Evolutionary conservation across 768 basidiomycete species (phyloP).

Genomic region (Botryobasidium botryosum): DNA sequence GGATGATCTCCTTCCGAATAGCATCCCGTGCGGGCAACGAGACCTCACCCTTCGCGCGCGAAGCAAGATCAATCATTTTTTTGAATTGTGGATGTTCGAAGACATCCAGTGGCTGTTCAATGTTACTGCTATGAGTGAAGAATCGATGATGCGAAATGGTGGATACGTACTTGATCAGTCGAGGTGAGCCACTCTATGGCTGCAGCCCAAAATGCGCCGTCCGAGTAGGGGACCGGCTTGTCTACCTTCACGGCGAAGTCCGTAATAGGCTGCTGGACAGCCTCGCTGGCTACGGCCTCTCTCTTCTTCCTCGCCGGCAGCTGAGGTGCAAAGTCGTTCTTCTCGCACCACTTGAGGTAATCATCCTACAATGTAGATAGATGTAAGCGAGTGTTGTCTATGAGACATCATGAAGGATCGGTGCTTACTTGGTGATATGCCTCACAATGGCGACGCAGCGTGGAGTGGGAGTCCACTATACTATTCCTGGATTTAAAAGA

Average conservation of each 20-base stretch:
- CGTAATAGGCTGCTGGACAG: no score
- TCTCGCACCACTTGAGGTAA: not conserved
- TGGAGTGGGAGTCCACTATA: no score
- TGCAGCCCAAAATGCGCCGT: no score
- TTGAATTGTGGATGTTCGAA: constrained; percentile 22
- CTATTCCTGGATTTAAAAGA: no score
- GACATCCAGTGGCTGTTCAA: constrained; percentile 16
- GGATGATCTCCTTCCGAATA: constrained; percentile 18
- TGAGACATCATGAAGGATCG: not conserved
- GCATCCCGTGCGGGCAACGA: constrained; percentile 20
- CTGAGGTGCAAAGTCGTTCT: not conserved
- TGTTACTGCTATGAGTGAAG: no score
- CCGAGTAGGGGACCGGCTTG: no score
- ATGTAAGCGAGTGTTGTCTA: not conserved
- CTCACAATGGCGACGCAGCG: not conserved
- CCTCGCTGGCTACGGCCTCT: not conserved
- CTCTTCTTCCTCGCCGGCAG: constrained; percentile 1
- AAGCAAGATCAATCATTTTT: constrained; percentile 24
- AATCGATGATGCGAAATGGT: not conserved
- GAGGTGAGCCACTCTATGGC: no score
- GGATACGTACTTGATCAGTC: not conserved
- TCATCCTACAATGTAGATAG: not conserved
- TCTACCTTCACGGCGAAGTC: no score
- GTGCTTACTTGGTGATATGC: not conserved
- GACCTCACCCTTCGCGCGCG: constrained; percentile 23